Evolutionary conservation across 129 eudicot genomes (phyloP).

Genomic region (Pseudognaphalium luteoalbum): DNA sequence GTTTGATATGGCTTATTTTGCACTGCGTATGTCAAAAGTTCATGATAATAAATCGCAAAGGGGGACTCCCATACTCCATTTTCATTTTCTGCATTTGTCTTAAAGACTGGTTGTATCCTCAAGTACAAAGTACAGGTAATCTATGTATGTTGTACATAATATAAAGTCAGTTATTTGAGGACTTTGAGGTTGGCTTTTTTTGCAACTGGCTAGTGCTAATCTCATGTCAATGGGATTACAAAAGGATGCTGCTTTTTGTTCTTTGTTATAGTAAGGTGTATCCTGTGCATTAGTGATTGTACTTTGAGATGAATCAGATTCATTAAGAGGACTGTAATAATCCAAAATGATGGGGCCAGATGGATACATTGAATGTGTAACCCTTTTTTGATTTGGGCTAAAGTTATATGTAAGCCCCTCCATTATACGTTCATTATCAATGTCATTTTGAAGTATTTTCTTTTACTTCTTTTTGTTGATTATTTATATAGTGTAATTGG

Average conservation of each 20-base stretch:
- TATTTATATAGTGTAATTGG: too few relatives aligned
- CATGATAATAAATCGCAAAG: constrained; percentile 11
- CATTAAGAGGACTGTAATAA: constrained; percentile 22
- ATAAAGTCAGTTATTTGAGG: background rate
- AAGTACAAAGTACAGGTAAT: background rate
- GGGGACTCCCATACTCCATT: background rate
- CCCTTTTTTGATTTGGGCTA: constrained; percentile 12
- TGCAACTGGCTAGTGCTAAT: background rate
- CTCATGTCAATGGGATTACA: constrained; percentile 17
- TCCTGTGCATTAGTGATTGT: constrained; percentile 29
- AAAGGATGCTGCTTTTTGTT: constrained; percentile 10
- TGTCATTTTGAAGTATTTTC: background rate
- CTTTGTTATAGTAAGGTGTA: constrained; percentile 13
- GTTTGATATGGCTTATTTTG: constrained; percentile 20
- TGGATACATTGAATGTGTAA: constrained; percentile 39
- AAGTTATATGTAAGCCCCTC: constrained; percentile 20
- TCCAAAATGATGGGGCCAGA: constrained; percentile 26
- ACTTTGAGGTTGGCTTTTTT: constrained; percentile 15
- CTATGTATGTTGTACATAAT: constrained; percentile 1
- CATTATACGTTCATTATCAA: background rate
- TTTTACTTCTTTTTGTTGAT: background rate
- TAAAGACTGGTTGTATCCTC: constrained; percentile 8
- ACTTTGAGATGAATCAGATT: constrained; percentile 22
- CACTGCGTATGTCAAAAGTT: constrained; percentile 1
- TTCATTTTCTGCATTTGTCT: background rate